Evolutionary conservation across 2,329 filamentous ascomycete genomes (phyloP).

Genomic region (Rhynchosporium agropyri): DNA sequence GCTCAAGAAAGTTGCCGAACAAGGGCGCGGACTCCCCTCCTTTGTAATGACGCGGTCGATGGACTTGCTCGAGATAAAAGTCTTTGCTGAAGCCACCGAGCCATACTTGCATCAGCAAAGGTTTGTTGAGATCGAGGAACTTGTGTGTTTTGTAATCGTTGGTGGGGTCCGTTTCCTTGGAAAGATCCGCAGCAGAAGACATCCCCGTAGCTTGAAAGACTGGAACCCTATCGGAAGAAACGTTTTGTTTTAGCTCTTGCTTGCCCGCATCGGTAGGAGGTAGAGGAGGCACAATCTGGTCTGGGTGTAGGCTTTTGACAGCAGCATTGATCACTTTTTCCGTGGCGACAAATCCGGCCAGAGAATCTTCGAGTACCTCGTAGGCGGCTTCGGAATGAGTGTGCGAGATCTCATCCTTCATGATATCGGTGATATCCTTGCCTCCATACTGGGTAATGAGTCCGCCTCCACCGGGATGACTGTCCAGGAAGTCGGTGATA

Average conservation of each 20-base stretch:
- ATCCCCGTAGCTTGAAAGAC: conserved; percentile 75
- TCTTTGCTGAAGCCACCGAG: conserved; percentile 84
- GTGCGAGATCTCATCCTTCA: conserved; percentile 83
- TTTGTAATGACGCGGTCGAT: conserved; percentile 93
- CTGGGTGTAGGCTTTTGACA: conserved; percentile 43
- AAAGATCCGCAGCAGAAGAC: conserved; percentile 85
- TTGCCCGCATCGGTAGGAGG: conserved; percentile 53
- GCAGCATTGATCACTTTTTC: conserved; percentile 47
- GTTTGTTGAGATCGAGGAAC: conserved; percentile 86
- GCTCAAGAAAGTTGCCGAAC: conserved; percentile 98
- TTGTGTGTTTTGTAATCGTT: conserved; percentile 87
- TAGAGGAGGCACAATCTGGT: conserved; percentile 54
- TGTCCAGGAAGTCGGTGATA: conserved; percentile 85
- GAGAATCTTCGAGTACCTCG: conserved; percentile 85
- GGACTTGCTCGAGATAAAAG: conserved; percentile 97
- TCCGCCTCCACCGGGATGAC: conserved; percentile 88
- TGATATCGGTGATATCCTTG: conserved; percentile 79
- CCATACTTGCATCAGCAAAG: conserved; percentile 88
- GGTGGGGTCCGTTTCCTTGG: conserved; percentile 75
- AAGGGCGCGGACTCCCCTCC: conserved; percentile 89
- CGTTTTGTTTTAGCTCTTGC: conserved; percentile 48
- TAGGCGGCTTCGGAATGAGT: conserved; percentile 91
- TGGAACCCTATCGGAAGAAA: conserved; percentile 41
- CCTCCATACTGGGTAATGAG: conserved; percentile 88
- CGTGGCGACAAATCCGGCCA: conserved; percentile 77